A percentile compares a stretch with the other conserved stretches of the same genome.
Conservation (phyloP, 2,329 filamentous ascomycete species). For the Lachnellula subtilissima region DNA sequence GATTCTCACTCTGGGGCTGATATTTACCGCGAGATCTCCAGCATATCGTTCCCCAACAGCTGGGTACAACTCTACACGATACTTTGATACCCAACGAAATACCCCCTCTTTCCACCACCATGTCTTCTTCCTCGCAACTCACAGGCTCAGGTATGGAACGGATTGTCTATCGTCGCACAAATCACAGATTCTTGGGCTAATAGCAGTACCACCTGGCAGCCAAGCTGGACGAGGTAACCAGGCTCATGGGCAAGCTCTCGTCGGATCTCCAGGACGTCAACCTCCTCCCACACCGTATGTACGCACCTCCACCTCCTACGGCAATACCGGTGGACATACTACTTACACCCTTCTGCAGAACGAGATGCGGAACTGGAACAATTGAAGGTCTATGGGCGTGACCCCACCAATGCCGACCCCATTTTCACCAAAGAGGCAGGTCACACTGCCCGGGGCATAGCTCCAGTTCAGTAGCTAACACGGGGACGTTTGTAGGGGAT, state of each 20-base stretch:
- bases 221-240: slow-evolving; percentile 64
- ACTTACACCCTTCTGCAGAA: slow-evolving; percentile 42
- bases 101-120: too few species aligned
- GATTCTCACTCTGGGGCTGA: too few species aligned
- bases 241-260: slow-evolving; percentile 57
- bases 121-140: slow-evolving; percentile 17
- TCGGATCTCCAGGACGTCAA: slow-evolving; percentile 56
- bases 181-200: not conserved
- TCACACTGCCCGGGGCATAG: slow-evolving; percentile 6
- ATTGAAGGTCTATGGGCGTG: slow-evolving; percentile 74
- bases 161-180: slow-evolving; percentile 6
- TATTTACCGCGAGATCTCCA: too few species aligned
- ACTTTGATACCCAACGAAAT: too few species aligned
- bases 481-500: slow-evolving; percentile 56
- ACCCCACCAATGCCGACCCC: slow-evolving; percentile 65
- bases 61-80: too few species aligned
- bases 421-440: slow-evolving; percentile 77
- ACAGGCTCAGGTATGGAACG: slow-evolving; percentile 20
- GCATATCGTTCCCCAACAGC: too few species aligned
- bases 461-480: slow-evolving; percentile 13
- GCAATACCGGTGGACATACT: not conserved
- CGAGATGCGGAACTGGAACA: slow-evolving; percentile 58
- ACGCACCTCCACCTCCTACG: not conserved
- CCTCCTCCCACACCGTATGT: slow-evolving; percentile 57
- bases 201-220: slow-evolving; percentile 36